These are phyloP conservation scores for Coemansia sp. DNA, from an alignment of 371 early-diverging fungal genomes.

Conservation along the genomic window DNA sequence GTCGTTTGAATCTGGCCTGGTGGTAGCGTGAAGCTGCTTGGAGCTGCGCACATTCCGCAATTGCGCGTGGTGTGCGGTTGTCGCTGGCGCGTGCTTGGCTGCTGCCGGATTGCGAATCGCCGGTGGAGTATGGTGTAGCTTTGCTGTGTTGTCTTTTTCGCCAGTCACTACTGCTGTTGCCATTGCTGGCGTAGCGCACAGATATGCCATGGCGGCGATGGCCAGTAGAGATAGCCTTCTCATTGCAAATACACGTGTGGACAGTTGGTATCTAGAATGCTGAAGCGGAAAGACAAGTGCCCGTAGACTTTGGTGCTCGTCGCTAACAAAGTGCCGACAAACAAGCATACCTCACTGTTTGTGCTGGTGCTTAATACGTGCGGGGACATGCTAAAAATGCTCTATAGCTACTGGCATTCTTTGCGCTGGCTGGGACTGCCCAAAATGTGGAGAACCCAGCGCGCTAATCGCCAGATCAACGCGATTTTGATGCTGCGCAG, in stretches of 20 bases:
- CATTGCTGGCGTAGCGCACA: background rate
- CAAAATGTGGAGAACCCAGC: background rate
- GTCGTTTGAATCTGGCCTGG: background rate
- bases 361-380: too few relatives aligned
- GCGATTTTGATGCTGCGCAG: too few relatives aligned
- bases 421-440: background rate
- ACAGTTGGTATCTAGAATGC: too few relatives aligned
- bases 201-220: conserved; percentile 3
- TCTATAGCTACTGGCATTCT: background rate
- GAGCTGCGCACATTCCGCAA: conserved; percentile 17
- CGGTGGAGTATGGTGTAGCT: background rate
- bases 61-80: background rate
- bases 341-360: too few relatives aligned
- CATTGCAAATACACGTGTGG: background rate
- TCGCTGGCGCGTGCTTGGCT: background rate
- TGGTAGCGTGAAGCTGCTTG: conserved; percentile 39
- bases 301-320: too few relatives aligned
- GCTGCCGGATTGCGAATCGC: background rate
- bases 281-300: too few relatives aligned
- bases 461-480: background rate
- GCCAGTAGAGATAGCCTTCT: conserved; percentile 1
- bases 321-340: too few relatives aligned
- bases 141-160: background rate
- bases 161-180: background rate
- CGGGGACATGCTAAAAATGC: background rate